phyloP scores from a whole-genome alignment of 2,329 filamentous ascomycete genomes.

The Juglanconis oblonga region DNA sequence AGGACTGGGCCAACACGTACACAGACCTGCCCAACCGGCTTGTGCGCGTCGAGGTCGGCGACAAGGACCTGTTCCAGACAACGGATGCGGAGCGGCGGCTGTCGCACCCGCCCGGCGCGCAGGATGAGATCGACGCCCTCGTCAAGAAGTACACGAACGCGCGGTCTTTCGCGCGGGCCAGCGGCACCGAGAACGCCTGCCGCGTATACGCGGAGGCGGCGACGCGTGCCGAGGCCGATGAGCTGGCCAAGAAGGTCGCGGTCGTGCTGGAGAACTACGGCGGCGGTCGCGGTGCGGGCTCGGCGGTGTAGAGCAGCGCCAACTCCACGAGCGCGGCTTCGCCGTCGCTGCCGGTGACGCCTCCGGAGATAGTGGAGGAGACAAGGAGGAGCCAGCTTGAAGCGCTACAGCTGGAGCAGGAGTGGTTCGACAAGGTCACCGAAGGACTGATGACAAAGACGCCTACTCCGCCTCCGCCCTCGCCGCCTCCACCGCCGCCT shows the following conservation, averaged over 20 bases:
- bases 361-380: neutral
- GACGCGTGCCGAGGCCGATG: constrained; percentile 83
- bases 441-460: neutral
- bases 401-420: neutral
- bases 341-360: neutral
- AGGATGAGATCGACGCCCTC: constrained; percentile 80
- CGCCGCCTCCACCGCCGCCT: neutral
- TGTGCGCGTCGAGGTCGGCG: constrained; percentile 84
- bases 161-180: constrained; percentile 85
- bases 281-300: constrained; percentile 26
- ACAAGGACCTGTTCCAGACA: constrained; percentile 86
- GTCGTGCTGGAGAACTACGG: constrained; percentile 66
- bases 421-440: neutral
- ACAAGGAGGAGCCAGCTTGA: neutral
- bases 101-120: constrained; percentile 72
- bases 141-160: constrained; percentile 91
- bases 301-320: constrained; percentile 17
- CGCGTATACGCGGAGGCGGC: constrained; percentile 94
- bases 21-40: constrained; percentile 91
- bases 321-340: neutral
- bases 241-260: constrained; percentile 80
- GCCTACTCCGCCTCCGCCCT: neutral
- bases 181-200: constrained; percentile 93
- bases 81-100: constrained; percentile 90
- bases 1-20: constrained; percentile 92